A percentile compares a stretch with the other conserved stretches of the same genome.
Conservation (phyloP, 805 yeast species). For the Starmerella roubikii region DNA sequence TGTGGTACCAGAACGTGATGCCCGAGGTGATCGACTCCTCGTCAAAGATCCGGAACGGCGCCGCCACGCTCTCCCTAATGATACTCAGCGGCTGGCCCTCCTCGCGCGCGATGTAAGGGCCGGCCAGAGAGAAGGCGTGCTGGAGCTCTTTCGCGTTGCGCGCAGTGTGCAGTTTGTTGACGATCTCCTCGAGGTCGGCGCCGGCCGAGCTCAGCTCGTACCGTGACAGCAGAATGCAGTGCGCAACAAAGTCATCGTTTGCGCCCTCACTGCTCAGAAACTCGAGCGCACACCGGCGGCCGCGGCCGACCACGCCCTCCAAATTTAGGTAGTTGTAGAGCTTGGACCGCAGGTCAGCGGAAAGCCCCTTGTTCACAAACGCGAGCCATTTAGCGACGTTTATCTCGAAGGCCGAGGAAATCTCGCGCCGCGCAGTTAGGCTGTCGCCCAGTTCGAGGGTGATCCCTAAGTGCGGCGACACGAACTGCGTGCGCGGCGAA, state of each 20-base stretch:
- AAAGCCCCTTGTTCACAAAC: constrained; percentile 41
- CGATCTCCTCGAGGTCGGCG: background rate
- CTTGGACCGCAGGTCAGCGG: constrained; percentile 63
- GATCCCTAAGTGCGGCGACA: constrained; percentile 34
- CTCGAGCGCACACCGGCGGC: constrained; percentile 81
- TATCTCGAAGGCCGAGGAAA: constrained; percentile 45
- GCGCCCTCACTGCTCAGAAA: constrained; percentile 39
- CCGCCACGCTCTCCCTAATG: constrained; percentile 21
- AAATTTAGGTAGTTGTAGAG: constrained; percentile 55
- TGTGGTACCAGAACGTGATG: constrained; percentile 65
- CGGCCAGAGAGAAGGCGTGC: constrained; percentile 3
- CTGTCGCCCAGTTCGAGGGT: constrained; percentile 56
- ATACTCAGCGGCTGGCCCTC: background rate
- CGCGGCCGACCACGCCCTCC: constrained; percentile 34
- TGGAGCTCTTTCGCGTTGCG: constrained; percentile 2
- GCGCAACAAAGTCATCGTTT: constrained; percentile 14
- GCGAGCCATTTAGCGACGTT: constrained; percentile 58
- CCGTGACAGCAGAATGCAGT: constrained; percentile 9
- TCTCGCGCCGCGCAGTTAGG: constrained; percentile 55
- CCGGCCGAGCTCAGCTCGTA: constrained; percentile 4
- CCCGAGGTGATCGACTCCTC: constrained; percentile 48
- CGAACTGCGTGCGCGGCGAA: constrained; percentile 64
- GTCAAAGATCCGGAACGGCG: constrained; percentile 61
- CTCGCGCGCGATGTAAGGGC: background rate
- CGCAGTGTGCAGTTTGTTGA: constrained; percentile 1